These are phyloP conservation scores for Ganoderma lingzhi DNA, from an alignment of 1,284 basidiomycete genomes.

Conservation along the genomic window DNA sequence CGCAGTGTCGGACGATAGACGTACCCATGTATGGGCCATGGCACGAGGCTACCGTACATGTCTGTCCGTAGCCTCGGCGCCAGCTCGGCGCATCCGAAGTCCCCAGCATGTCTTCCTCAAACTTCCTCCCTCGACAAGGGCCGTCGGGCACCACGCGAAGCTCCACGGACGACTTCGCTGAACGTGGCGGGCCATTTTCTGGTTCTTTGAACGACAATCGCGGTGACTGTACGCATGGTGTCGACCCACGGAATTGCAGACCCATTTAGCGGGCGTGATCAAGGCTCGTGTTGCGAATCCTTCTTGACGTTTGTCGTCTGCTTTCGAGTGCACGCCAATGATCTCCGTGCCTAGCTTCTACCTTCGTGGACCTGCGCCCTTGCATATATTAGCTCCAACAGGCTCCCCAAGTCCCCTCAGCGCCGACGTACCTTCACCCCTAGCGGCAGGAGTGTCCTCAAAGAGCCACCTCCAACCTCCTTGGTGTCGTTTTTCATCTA, in stretches of 20 bases:
- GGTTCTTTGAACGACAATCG: neutral
- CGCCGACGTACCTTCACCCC: neutral
- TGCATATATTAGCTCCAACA: neutral
- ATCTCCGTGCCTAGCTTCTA: neutral
- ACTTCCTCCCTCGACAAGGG: neutral
- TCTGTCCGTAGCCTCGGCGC: neutral
- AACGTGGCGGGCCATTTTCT: neutral
- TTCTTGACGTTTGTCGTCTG: neutral
- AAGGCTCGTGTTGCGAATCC: neutral
- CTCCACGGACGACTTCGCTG: neutral
- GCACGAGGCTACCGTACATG: constrained; percentile 3
- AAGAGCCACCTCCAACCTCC: no score
- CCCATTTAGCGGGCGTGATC: no score
- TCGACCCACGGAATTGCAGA: neutral
- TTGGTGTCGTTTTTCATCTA: no score
- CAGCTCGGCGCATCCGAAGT: neutral
- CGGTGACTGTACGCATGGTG: neutral
- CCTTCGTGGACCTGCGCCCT: neutral
- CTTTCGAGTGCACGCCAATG: neutral
- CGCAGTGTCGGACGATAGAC: neutral
- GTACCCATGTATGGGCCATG: neutral
- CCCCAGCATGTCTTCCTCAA: neutral
- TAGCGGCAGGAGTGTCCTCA: no score
- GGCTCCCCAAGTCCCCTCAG: neutral
- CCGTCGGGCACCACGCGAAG: constrained; percentile 4